Percentiles rank a stretch among this genome's conserved stretches.
Evolutionary conservation across 495 filamentous ascomycete species (phyloP).

Genomic region (Neurospora tetrasperma): DNA sequence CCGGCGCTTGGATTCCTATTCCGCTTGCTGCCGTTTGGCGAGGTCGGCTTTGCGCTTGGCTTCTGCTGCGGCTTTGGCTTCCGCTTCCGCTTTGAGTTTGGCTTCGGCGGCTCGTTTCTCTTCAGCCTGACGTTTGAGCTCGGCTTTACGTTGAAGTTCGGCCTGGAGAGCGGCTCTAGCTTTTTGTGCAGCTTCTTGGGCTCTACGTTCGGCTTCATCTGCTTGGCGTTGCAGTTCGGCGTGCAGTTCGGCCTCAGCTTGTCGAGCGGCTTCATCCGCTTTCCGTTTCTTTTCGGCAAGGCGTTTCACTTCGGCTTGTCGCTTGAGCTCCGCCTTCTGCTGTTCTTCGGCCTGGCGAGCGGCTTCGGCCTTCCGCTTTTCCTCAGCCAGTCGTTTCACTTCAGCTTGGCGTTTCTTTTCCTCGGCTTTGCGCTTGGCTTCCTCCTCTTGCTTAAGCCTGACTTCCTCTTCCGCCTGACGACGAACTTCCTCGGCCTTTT

Average conservation of each 20-base stretch:
- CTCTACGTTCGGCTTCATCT: not conserved
- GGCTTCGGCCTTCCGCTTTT: not conserved
- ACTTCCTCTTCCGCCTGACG: not conserved
- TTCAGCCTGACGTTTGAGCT: not conserved
- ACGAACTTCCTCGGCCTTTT: not conserved
- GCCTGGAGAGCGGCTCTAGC: not conserved
- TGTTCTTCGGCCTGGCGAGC: not conserved
- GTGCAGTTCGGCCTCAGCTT: not conserved
- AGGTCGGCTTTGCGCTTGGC: not conserved
- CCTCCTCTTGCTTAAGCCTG: not conserved
- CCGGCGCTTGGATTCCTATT: not conserved
- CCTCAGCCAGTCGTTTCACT: not conserved
- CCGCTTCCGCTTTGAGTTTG: not conserved
- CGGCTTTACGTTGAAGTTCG: not conserved
- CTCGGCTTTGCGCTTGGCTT: not conserved
- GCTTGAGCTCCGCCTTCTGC: not conserved
- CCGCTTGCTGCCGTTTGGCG: not conserved
- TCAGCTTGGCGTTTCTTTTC: not conserved
- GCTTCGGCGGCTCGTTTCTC: not conserved
- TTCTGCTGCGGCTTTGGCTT: not conserved
- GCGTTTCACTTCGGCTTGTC: not conserved
- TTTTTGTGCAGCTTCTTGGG: not conserved
- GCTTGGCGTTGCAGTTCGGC: not conserved
- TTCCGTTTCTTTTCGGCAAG: not conserved
- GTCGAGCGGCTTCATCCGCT: not conserved